Evolutionary conservation across 179 eudicot genomes (phyloP), one percentile per base, ranked within the genome.

Genomic region (Dionaea muscipula): DNA sequence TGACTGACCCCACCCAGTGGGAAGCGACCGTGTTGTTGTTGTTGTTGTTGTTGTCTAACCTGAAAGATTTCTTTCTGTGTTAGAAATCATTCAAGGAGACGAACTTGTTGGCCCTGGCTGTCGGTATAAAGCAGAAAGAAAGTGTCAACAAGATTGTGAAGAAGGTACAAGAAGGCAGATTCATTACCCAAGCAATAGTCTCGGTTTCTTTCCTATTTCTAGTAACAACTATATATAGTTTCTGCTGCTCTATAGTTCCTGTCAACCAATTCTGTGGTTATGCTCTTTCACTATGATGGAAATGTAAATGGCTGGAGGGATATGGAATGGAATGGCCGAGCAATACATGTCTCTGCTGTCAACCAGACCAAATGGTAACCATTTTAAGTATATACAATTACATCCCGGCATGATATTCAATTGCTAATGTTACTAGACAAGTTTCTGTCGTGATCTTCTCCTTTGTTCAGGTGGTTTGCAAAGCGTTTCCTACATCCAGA

Each of bases 401-500:
- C 22, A 47, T 21, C 16, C 47, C 33, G 12, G 22, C 20, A 50
- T 1, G 2, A 6, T n/a, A 7, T 33, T 28, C 31, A 3, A 4
- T 17, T 10, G 11, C 21, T 41, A 8, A 16, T 45, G 16, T 45
- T 18, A 24, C 2, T 22, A 17, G 25, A 9, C 1, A 18, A 17
- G 10, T 17, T n/a, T 43, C 20, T 10, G 9, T 7, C n/a, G 5
- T 56, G n/a, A 31, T 22, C 24, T 26, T 22, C n/a, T 16, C 20
- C 21, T 43, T 2, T 9, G n/a, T 8, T 62, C 65, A 82, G 90
- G 90, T 83, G 90, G 90, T 83, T 83, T 63, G 90, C 90, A 33
- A 83, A 83, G 65, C 78, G 90, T 57, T 82, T 79, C 74, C 69
- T 82, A 47, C 90, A 82, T 73, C 90, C 90, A 26, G 83, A 79